phyloP scores from a whole-genome alignment of 768 basidiomycete genomes.

The Polyporus arcularius region DNA sequence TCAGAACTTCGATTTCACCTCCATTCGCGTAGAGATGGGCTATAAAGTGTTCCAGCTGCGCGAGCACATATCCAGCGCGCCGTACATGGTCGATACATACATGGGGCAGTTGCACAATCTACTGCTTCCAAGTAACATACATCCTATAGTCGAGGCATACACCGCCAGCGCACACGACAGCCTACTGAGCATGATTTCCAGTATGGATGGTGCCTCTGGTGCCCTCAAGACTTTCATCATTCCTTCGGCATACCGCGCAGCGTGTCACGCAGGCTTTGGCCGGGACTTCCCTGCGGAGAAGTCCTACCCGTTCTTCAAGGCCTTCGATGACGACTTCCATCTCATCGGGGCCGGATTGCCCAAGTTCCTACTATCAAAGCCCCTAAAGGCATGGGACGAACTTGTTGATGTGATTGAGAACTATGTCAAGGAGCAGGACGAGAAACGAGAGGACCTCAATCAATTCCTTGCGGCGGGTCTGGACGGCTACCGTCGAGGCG shows the following conservation, averaged over 20 bases:
- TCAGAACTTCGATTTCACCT: conserved; percentile 20
- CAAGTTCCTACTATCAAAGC: conserved; percentile 17
- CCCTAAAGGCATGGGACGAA: conserved; percentile 15
- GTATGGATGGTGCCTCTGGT: conserved; percentile 5
- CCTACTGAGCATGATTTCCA: conserved; percentile 3
- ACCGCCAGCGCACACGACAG: conserved; percentile 5
- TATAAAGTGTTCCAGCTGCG: conserved; percentile 18
- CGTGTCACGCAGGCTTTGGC: conserved; percentile 24
- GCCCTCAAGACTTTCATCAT: conserved; percentile 17
- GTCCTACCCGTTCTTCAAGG: conserved; percentile 14
- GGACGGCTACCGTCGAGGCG: neutral
- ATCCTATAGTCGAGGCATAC: conserved; percentile 13
- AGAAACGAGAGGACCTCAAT: conserved; percentile 1
- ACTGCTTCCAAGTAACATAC: conserved; percentile 15
- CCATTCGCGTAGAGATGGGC: conserved; percentile 18
- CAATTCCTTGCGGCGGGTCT: conserved; percentile 2
- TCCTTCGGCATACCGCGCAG: conserved; percentile 20
- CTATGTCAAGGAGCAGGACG: conserved; percentile 4
- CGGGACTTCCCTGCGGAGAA: conserved; percentile 18
- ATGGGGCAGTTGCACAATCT: conserved; percentile 17
- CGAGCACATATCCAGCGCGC: neutral
- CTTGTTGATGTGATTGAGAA: conserved; percentile 14
- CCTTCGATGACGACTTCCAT: conserved; percentile 25
- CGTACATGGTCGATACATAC: conserved; percentile 13
- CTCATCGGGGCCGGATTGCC: conserved; percentile 20